These are phyloP conservation scores for Aspergillus brasiliensis DNA, from an alignment of 2,329 filamentous ascomycete species.

Conservation along the genomic window DNA sequence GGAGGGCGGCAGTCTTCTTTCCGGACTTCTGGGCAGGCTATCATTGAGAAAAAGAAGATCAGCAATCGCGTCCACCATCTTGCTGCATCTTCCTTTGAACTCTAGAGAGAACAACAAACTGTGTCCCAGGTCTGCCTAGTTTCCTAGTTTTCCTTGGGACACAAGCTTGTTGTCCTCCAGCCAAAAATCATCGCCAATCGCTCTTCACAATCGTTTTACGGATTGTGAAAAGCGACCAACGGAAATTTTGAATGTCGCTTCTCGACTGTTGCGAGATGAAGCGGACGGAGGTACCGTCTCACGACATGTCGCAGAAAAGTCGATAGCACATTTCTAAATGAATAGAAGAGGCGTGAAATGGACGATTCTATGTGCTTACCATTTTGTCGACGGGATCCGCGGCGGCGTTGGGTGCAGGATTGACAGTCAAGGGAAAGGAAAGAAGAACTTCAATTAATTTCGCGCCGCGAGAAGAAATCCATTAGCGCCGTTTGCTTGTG, in stretches of 20 bases:
- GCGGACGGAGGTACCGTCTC: conserved; percentile 27
- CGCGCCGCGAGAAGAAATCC: conserved; percentile 19
- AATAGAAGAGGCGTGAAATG: conserved; percentile 26
- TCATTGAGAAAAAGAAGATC: conserved; percentile 99
- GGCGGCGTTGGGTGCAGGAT: conserved; percentile 49
- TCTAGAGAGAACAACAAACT: conserved; percentile 72
- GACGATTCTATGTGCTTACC: conserved; percentile 60
- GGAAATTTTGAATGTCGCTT: conserved; percentile 35
- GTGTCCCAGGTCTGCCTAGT: conserved; percentile 32
- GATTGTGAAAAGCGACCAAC: conserved; percentile 32
- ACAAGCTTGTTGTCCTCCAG: conserved; percentile 55
- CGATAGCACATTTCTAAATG: conserved; percentile 36
- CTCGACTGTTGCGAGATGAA: conserved; percentile 30
- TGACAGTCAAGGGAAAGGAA: conserved; percentile 36
- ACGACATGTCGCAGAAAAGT: conserved; percentile 44
- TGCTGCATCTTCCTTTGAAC: conserved; percentile 78
- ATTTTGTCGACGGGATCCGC: conserved; percentile 55
- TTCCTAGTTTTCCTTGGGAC: conserved; percentile 57
- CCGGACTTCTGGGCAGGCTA: conserved; percentile 88
- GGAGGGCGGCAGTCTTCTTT: conserved; percentile 97
- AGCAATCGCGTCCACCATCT: conserved; percentile 77
- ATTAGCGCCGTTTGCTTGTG: conserved; percentile 27
- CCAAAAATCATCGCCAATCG: conserved; percentile 50
- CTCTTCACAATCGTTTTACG: conserved; percentile 31
- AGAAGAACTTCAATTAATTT: conserved; percentile 18